Conservation (phyloP, 257 asterid genomes). For the Plantago ovata region DNA sequence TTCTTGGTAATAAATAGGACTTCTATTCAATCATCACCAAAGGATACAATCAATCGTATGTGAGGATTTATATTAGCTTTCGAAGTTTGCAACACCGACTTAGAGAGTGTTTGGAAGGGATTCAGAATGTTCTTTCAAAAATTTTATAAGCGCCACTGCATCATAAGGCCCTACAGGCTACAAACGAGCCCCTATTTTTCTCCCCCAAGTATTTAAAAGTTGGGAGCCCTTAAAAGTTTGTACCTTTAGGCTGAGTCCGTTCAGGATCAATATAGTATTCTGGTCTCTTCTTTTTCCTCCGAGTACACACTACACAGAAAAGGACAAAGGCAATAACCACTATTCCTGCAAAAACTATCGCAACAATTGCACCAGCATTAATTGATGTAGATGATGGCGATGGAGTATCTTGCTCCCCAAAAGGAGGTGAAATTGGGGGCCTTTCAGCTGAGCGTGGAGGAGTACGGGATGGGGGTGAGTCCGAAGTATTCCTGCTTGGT, state of each 20-base stretch:
- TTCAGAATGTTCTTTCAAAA: no score
- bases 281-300: conserved; percentile 30
- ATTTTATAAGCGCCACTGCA: no score
- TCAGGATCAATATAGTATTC: conserved; percentile 33
- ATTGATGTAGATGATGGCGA: conserved; percentile 11
- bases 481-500: not conserved
- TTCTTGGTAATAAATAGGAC: not conserved
- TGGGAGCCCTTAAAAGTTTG: no score
- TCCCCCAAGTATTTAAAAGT: not conserved
- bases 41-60: no score
- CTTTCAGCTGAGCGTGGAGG: not conserved
- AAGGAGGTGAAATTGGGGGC: not conserved
- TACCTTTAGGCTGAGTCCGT: conserved; percentile 29
- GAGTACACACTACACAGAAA: conserved; percentile 28
- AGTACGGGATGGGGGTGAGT: conserved; percentile 10
- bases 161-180: no score
- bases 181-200: no score
- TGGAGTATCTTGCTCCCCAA: not conserved
- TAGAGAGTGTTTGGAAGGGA: no score
- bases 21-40: no score
- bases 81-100: no score
- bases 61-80: no score
- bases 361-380: conserved; percentile 23
- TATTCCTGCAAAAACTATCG: conserved; percentile 28
- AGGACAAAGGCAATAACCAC: conserved; percentile 33